phyloP scores from a whole-genome alignment of 352 stramenopile genomes.

The Blastocystis sp. region DNA sequence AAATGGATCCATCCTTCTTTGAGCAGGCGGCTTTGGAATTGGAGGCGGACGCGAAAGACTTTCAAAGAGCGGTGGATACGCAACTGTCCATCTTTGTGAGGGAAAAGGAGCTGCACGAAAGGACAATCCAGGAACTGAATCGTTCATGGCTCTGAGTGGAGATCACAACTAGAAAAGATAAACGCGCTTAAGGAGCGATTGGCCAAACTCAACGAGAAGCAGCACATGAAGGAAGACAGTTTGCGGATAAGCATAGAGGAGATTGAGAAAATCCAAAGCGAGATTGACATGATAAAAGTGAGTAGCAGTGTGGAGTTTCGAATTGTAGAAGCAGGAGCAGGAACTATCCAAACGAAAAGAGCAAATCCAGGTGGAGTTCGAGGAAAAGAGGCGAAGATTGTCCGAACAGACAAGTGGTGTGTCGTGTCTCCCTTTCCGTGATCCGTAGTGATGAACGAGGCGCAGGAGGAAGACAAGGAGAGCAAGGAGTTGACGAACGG shows the following conservation, averaged over 20 bases:
- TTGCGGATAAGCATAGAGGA: constrained; percentile 13
- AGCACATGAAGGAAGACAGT: constrained; percentile 6
- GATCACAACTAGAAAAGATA: constrained; percentile 6
- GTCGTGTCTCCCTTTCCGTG: not conserved
- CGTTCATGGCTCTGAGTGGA: not conserved
- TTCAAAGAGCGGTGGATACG: constrained; percentile 1
- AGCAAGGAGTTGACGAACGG: constrained; percentile 29
- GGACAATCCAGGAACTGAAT: not conserved
- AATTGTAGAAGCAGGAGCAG: not conserved
- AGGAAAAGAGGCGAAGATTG: constrained; percentile 16
- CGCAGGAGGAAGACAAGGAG: constrained; percentile 6
- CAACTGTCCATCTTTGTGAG: constrained; percentile 4
- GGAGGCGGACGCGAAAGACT: not conserved
- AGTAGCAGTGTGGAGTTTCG: not conserved
- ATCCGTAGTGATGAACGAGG: not conserved
- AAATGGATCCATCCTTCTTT: constrained; percentile 18
- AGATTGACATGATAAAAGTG: constrained; percentile 35
- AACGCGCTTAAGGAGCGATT: not conserved
- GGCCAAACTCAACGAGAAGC: constrained; percentile 7
- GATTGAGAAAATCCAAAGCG: constrained; percentile 23
- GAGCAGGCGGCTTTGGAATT: not conserved
- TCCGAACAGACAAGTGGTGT: not conserved
- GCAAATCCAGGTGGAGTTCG: constrained; percentile 10
- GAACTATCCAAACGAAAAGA: constrained; percentile 10
- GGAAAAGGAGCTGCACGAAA: constrained; percentile 14